Evolutionary conservation across 495 filamentous ascomycete genomes (phyloP), one percentile per base, ranked within the genome.

Genomic region (Xanthoparmelia taractica): DNA sequence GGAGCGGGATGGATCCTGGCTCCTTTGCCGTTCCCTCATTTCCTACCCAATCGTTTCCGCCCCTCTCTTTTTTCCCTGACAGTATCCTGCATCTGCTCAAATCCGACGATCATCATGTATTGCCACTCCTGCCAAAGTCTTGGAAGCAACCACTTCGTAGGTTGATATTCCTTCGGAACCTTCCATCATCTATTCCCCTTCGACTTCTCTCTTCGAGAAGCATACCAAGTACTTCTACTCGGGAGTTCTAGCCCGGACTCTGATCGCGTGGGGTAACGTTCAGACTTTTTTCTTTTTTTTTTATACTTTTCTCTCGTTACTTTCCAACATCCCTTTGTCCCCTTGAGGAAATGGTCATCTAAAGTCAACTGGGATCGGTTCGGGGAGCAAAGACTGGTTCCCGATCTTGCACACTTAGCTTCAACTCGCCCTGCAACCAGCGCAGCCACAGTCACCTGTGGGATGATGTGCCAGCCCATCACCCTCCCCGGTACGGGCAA

Each of bases 371-470:
- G 50, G 29, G 50, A 31, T 54, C 50, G 50, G 29, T 54, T 17
- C 60, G 60, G 60, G 60, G 48, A 62, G 56, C 31, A 33, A 12
- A n/a, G 3, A 23, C 2, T 62, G 60, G 60, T 18, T 56, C 27
- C 60, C 60, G 60, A 8, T 29, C 17, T 34, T 34, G 47, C 20
- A 38, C 6, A 11, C n/a, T 34, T 52, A 18, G 17, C 37, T 62
- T 23, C n/a, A 27, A 45, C 5, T 38, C 48, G 25, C 60, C 25
- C 23, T 33, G 50, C 29, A 10, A 5, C 47, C 59, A 12, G 23
- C 40, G 59, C 59, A 61, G 60, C 48, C 60, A 62, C 60, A 15
- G 38, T 62, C 34, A 62, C 60, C 23, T 40, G 2, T n/a, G n/a
- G 18, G 8, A 5, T 1, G 20, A 31, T 50, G 33, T 48, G n/a